A percentile compares a stretch with the other conserved stretches of the same genome.
These are phyloP conservation scores for Cocos nucifera DNA, from an alignment of 176 grass and related monocot species.

Conservation along the genomic window DNA sequence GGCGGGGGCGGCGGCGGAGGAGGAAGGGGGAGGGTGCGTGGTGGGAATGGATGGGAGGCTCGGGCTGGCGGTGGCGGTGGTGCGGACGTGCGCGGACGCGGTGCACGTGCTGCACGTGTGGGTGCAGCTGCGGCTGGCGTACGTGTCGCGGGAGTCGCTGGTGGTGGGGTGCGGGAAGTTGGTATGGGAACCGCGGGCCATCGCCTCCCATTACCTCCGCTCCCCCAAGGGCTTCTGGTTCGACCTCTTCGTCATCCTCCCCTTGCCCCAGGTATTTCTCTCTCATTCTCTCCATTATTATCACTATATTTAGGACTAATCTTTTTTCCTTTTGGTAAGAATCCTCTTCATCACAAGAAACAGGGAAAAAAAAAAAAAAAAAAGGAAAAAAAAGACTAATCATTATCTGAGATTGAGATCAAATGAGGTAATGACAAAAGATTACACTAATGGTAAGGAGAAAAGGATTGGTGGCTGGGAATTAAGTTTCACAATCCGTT, in stretches of 20 bases:
- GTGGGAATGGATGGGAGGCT: slow-evolving; percentile 49
- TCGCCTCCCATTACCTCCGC: slow-evolving; percentile 64
- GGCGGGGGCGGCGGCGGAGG: slow-evolving; percentile 9
- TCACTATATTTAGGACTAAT: too few relatives aligned
- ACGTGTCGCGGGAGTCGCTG: slow-evolving; percentile 89
- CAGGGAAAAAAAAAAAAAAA: too few relatives aligned
- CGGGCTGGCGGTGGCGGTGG: slow-evolving; percentile 38
- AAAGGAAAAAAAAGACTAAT: too few relatives aligned
- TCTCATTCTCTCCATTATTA: too few relatives aligned
- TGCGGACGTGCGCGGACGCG: slow-evolving; percentile 63
- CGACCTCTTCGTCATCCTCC: slow-evolving; percentile 94
- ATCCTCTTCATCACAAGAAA: too few relatives aligned
- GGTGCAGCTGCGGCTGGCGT: slow-evolving; percentile 84
- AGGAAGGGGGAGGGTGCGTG: too few relatives aligned
- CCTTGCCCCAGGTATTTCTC: slow-evolving; percentile 62
- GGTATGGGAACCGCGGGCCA: slow-evolving; percentile 82
- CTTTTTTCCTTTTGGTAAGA: too few relatives aligned
- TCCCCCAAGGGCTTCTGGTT: slow-evolving; percentile 66
- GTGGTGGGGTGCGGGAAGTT: slow-evolving; percentile 93
- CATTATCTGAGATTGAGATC: too few relatives aligned
- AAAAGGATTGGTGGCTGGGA: too few relatives aligned
- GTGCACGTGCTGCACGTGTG: slow-evolving; percentile 70
- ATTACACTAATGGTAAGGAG: too few relatives aligned
- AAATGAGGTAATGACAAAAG: too few relatives aligned
- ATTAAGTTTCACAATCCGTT: too few relatives aligned